Conservation (phyloP, 495 filamentous ascomycete genomes). For the Chaetomium cochliodes region DNA sequence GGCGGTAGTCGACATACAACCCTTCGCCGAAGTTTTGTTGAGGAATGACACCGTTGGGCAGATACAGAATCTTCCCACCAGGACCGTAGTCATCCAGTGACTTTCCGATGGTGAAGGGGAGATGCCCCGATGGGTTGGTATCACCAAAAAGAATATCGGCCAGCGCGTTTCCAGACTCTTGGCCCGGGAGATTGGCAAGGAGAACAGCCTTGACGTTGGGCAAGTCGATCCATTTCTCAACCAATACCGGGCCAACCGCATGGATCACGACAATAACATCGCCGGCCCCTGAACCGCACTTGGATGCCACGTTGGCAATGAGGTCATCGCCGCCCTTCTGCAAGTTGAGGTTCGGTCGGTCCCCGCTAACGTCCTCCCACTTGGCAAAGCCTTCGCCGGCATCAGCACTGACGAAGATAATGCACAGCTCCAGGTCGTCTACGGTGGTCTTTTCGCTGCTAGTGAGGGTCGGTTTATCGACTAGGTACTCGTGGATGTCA, state of each 20-base stretch:
- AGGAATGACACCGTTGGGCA: conserved; percentile 68
- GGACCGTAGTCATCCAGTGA: conserved; percentile 78
- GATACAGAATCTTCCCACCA: conserved; percentile 70
- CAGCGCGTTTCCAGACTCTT: conserved; percentile 86
- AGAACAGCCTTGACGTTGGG: conserved; percentile 78
- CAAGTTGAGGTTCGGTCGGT: conserved; percentile 75
- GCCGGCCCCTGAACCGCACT: conserved; percentile 63
- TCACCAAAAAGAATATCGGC: conserved; percentile 82
- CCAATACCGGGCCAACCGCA: conserved; percentile 78
- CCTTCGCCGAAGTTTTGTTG: conserved; percentile 85
- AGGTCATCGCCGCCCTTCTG: conserved; percentile 78
- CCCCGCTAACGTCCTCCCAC: conserved; percentile 65
- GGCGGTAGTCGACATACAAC: conserved; percentile 83
- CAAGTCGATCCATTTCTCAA: conserved; percentile 82
- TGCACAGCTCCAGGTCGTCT: conserved; percentile 62
- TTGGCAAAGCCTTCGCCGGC: conserved; percentile 65
- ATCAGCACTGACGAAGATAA: conserved; percentile 64
- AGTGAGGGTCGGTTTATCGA: conserved; percentile 48
- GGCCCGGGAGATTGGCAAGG: conserved; percentile 82
- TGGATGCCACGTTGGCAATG: conserved; percentile 64
- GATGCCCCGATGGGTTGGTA: conserved; percentile 77
- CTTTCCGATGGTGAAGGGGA: conserved; percentile 91
- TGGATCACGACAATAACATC: conserved; percentile 85
- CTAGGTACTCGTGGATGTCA: conserved; percentile 57
- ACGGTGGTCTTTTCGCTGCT: conserved; percentile 32